Evolutionary conservation across 148 eudicot species (phyloP).

Genomic region (Arctostaphylos glauca): DNA sequence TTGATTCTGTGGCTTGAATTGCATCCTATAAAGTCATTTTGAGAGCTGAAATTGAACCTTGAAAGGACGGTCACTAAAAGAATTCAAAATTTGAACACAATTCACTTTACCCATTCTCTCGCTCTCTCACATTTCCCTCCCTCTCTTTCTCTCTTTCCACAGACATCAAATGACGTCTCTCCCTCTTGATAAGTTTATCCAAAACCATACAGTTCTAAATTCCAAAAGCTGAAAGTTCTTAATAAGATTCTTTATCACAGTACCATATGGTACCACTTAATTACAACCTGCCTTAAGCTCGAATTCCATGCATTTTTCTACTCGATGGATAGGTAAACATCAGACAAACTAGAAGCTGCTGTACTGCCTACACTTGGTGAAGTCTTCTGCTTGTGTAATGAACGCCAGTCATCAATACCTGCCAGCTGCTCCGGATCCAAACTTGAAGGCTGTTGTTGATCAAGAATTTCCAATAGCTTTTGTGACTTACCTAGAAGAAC

Average conservation of each 20-base stretch:
- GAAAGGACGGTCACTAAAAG: too few relatives aligned
- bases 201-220: neutral
- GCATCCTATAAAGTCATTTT: too few relatives aligned
- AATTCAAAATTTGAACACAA: too few relatives aligned
- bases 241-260: neutral
- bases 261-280: neutral
- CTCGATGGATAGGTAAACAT: slow-evolving; percentile 26
- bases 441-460: slow-evolving; percentile 23
- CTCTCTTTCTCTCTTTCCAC: neutral
- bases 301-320: slow-evolving; percentile 8
- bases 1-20: too few relatives aligned
- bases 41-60: too few relatives aligned
- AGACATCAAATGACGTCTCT: too few relatives aligned
- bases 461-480: slow-evolving; percentile 35
- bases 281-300: neutral
- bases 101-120: too few relatives aligned
- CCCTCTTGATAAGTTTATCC: too few relatives aligned
- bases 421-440: slow-evolving; percentile 28
- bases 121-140: neutral
- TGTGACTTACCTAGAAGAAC: slow-evolving; percentile 46
- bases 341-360: slow-evolving; percentile 23
- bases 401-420: slow-evolving; percentile 43
- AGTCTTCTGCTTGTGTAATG: slow-evolving; percentile 21
- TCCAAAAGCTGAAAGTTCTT: neutral
- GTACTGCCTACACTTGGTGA: slow-evolving; percentile 14